Base-by-base conservation (phyloP, 2,329 filamentous ascomycete genomes). In the Fusarium euwallaceae region DNA sequence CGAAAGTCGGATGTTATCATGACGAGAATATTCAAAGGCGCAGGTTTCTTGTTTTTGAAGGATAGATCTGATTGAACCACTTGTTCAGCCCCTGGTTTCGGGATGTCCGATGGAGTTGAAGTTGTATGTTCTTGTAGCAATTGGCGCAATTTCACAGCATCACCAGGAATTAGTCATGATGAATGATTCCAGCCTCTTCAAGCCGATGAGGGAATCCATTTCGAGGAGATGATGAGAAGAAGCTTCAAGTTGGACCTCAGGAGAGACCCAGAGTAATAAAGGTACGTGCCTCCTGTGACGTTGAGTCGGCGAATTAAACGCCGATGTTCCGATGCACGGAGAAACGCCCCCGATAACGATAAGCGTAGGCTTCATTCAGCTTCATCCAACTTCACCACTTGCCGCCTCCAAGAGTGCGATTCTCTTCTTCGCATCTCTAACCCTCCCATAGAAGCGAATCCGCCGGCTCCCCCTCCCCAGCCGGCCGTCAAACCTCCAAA, bases 311-410 rank as follows among this genome's bases (percentile, higher is more conserved):
- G 39, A 51, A 16, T 29, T 48, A 62, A 75, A 6, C 58, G 66
- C 73, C 73, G 72, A 75, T 55, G 8, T 16, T 68, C 73, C 73
- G 73, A 75, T 9, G 55, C 7, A 65, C 61, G 66, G 34, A 20
- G 63, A 48, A 48, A 24, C 20, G 55, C 55, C 32, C 6, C 17
- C 43, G 72, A 75, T 73, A 75, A 73, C 72, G 73, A 66, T 66
- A 66, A 60, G 55, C 62, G 6, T 51, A 43, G 53, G 17, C 62
- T 61, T 66, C 61, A 59, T 63, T 39, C 45, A 75, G 58, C 68
- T 69, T 59, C 64, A 61, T 17, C 61, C 61, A 59, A 56, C 61
- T 67, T 48, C 48, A 14, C 20, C 43, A 48, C 20, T 7, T 17
- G 8, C 34, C 9, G 11, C 16, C 12, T 14, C 29, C 20, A 22